phyloP scores from a whole-genome alignment of 768 basidiomycete genomes.

The Naganishia vaughanmartiniae region DNA sequence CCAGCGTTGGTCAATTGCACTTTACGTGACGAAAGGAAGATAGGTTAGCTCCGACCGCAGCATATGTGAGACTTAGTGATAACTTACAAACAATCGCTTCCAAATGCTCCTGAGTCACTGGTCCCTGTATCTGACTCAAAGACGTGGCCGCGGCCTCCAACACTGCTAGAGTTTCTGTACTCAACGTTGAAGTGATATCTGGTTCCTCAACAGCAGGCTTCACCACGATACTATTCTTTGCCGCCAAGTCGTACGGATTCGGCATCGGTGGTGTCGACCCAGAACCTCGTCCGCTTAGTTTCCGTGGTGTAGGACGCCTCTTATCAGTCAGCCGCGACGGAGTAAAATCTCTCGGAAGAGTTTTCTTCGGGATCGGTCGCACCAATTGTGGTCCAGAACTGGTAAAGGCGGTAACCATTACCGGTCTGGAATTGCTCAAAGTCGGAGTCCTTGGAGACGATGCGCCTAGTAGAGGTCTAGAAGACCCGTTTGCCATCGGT shows the following conservation, averaged over 20 bases:
- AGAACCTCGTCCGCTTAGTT: background rate
- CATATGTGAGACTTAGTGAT: no score
- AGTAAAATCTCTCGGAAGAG: constrained; percentile 1
- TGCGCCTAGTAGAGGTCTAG: background rate
- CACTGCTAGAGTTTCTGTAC: constrained; percentile 10
- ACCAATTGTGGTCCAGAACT: background rate
- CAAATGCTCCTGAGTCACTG: constrained; percentile 16
- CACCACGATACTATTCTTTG: background rate
- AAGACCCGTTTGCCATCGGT: background rate
- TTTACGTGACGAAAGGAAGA: background rate
- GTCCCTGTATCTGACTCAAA: constrained; percentile 16
- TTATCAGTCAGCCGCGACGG: constrained; percentile 2
- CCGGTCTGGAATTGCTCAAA: constrained; percentile 10
- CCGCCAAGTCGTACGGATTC: background rate
- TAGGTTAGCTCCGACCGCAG: background rate
- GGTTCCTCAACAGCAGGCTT: constrained; percentile 4
- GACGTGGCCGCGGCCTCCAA: constrained; percentile 19
- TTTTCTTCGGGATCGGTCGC: background rate
- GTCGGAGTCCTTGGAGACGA: background rate
- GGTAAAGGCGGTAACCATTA: background rate
- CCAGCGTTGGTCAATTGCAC: constrained; percentile 20
- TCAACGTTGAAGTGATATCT: constrained; percentile 10
- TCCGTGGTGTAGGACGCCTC: constrained; percentile 1
- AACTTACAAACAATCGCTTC: constrained; percentile 22
- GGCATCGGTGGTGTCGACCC: constrained; percentile 1